phyloP scores from a whole-genome alignment of 2,329 filamentous ascomycete genomes.

The Epichloe hybrida region DNA sequence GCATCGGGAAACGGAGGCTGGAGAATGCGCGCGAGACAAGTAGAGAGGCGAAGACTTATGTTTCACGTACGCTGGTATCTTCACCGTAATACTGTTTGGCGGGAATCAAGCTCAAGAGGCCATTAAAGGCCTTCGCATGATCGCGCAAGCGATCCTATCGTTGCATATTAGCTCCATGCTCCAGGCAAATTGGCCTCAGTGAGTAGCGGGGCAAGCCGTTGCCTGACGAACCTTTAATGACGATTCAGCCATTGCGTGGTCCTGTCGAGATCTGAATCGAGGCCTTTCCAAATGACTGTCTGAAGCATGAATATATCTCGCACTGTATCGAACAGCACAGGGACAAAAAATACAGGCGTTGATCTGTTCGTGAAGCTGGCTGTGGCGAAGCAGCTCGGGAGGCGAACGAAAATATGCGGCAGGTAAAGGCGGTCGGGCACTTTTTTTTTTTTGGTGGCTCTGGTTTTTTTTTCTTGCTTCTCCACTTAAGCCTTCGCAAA shows the following conservation, averaged over 20 bases:
- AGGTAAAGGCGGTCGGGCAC: slow-evolving; percentile 8
- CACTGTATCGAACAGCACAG: background rate
- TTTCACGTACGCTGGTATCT: slow-evolving; percentile 60
- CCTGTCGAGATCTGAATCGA: background rate
- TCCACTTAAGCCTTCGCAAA: background rate
- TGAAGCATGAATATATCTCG: background rate
- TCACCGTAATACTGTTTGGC: slow-evolving; percentile 84
- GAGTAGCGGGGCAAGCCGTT: slow-evolving; percentile 16
- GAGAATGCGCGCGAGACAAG: background rate
- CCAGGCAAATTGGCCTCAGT: background rate
- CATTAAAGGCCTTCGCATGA: slow-evolving; percentile 67
- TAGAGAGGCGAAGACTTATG: background rate
- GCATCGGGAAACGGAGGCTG: background rate
- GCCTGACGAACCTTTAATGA: slow-evolving; percentile 32
- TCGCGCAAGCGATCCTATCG: slow-evolving; percentile 41
- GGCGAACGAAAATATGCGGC: background rate
- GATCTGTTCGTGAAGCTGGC: background rate
- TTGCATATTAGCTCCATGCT: slow-evolving; percentile 5
- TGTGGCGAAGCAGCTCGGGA: background rate
- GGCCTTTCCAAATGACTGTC: background rate
- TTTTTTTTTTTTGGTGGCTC: slow-evolving; percentile 3
- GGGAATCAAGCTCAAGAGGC: slow-evolving; percentile 74
- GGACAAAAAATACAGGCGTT: background rate
- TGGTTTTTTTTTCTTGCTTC: slow-evolving; percentile 9
- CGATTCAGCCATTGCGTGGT: slow-evolving; percentile 27